These are phyloP conservation scores for Abrus precatorius DNA, from an alignment of 306 rosid species.

Conservation along the genomic window DNA sequence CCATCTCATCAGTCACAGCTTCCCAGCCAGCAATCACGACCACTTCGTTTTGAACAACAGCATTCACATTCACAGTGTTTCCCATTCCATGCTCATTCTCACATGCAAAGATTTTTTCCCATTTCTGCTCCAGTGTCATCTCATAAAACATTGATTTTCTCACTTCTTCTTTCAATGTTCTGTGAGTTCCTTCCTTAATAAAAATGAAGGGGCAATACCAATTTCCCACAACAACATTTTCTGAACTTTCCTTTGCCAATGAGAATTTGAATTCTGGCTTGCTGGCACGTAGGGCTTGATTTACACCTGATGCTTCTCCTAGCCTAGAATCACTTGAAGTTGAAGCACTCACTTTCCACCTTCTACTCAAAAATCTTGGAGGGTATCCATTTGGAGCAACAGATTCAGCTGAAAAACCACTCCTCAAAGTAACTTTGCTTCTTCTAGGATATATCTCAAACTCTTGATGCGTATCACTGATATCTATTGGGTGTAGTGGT, in stretches of 20 bases:
- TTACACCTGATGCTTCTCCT: slow-evolving; percentile 65
- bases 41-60: slow-evolving; percentile 55
- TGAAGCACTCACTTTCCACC: slow-evolving; percentile 58
- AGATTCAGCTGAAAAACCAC: slow-evolving; percentile 68
- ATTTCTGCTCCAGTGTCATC: slow-evolving; percentile 73
- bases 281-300: slow-evolving; percentile 51
- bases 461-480: slow-evolving; percentile 50
- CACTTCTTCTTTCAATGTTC: slow-evolving; percentile 58
- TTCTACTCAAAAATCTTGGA: slow-evolving; percentile 59
- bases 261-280: slow-evolving; percentile 56
- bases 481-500: slow-evolving; percentile 50
- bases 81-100: slow-evolving; percentile 4
- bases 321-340: slow-evolving; percentile 45
- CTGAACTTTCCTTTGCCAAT: slow-evolving; percentile 22
- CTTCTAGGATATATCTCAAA: slow-evolving; percentile 58
- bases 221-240: slow-evolving; percentile 67
- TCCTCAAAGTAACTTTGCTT: slow-evolving; percentile 48
- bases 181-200: slow-evolving; percentile 61
- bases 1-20: slow-evolving; percentile 35
- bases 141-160: slow-evolving; percentile 64
- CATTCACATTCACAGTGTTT: slow-evolving; percentile 60
- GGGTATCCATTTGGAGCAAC: slow-evolving; percentile 59
- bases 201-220: slow-evolving; percentile 82
- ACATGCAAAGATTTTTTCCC: slow-evolving; percentile 63
- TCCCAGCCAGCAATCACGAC: slow-evolving; percentile 52